Evolutionary conservation across 257 asterid genomes (phyloP), one percentile per base, ranked within the genome.

Genomic region (Nicotiana sylvestris): DNA sequence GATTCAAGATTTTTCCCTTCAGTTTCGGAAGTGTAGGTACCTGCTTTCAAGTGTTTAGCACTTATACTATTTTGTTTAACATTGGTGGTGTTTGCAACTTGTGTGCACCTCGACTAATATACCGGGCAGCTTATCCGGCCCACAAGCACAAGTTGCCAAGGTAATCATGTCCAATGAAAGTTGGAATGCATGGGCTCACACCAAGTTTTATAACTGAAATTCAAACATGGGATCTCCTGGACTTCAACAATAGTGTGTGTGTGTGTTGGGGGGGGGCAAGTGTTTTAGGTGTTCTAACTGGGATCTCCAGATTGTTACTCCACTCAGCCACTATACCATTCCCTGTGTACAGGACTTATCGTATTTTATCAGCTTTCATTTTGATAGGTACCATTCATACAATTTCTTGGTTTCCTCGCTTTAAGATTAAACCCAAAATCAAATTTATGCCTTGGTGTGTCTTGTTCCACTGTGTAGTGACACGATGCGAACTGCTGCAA

Each of bases 271-370:
- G 64, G 21, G 16, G 21, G 12, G 7, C 5, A 8, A 11, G 18
- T 21, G 58, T 10, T 21, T 70, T 70, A 70, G 35, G 58, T 70
- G 78, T 43, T 21, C 78, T 70, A 70, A 43, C 21, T 70, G 78
- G 78, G 37, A 43, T 72, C 61, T 72, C 37, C 78, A 43, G 78
- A 58, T 72, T 72, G 61, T 25, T 72, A 72, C 78, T 46, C 35
- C 61, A 43, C 37, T 72, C 60, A 46, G 15, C 61, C n/a, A 25
- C 37, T 6, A 46, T 46, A 18, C 3, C 60, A 43, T 70, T 43
- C 35, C 60, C 21, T 17, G 13, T 3, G 60, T 27, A 70, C 78
- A 43, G n/a, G 35, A 70, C 35, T 70, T 11, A 9, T 10, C 2
- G 58, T 21, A 72, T 32, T 46, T 46, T 32, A 46, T 46, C 21